phyloP scores from a whole-genome alignment of 23 red algal species.

The Cyanidium caldarium region DNA sequence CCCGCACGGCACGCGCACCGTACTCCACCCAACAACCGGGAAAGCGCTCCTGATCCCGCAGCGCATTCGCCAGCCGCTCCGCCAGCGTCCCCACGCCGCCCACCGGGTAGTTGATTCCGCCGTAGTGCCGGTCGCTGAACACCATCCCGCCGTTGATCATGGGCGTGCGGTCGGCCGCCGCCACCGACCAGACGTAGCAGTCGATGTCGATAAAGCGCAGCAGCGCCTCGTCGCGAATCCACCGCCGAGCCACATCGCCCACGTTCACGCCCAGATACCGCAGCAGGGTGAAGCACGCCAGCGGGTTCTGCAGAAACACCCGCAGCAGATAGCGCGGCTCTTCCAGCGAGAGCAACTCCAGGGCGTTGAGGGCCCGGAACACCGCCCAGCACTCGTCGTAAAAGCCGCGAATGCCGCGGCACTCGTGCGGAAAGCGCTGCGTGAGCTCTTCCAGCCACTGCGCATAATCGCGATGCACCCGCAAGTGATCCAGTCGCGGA shows the following conservation, averaged over 20 bases:
- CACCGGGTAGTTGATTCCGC: constrained; percentile 68
- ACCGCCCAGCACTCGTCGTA: constrained; percentile 78
- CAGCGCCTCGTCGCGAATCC: constrained; percentile 41
- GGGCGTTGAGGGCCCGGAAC: constrained; percentile 52
- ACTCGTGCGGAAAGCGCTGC: constrained; percentile 48
- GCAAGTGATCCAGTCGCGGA: constrained; percentile 24
- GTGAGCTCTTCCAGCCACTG: constrained; percentile 48
- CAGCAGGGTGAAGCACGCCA: constrained; percentile 51
- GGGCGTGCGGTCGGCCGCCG: constrained; percentile 50
- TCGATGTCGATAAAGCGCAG: constrained; percentile 82
- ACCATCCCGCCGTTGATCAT: constrained; percentile 99
- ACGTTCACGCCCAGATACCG: constrained; percentile 57
- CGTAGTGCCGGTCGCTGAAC: constrained; percentile 91
- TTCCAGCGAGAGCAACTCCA: constrained; percentile 67
- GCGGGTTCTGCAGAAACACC: constrained; percentile 60
- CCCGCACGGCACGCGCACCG: constrained; percentile 23
- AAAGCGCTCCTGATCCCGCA: constrained; percentile 12
- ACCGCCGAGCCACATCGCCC: constrained; percentile 48
- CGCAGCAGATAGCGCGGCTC: constrained; percentile 59
- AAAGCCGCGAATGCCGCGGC: constrained; percentile 42
- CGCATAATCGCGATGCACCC: constrained; percentile 63
- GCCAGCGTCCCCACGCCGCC: constrained; percentile 75
- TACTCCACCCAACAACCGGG: constrained; percentile 38
- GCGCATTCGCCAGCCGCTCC: constrained; percentile 32
- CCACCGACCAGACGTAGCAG: constrained; percentile 72